Evolutionary conservation across 2,329 filamentous ascomycete genomes (phyloP).

Genomic region (Acrocalymma vagum): DNA sequence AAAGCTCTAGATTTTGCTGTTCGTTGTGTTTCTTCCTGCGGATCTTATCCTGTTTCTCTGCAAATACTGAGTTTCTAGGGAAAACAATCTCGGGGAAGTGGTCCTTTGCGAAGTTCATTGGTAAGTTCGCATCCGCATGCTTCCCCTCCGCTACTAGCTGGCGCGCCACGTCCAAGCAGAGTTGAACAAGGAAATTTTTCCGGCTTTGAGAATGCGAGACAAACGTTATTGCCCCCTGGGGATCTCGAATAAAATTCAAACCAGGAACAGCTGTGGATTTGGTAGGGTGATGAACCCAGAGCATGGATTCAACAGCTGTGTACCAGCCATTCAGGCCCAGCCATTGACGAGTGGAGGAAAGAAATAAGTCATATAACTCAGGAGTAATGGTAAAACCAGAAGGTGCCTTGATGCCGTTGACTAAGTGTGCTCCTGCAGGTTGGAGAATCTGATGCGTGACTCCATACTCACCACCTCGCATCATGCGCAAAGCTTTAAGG

Average conservation of each 20-base stretch:
- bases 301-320: conserved; percentile 31
- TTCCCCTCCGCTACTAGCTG: conserved; percentile 37
- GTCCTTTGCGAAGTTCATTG: conserved; percentile 38
- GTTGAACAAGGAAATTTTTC: conserved; percentile 34
- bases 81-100: conserved; percentile 43
- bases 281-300: conserved; percentile 41
- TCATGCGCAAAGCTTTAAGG: conserved; percentile 28
- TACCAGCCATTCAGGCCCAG: conserved; percentile 27
- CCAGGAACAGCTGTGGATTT: conserved; percentile 24
- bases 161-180: conserved; percentile 40
- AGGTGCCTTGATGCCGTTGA: conserved; percentile 31
- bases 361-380: conserved; percentile 35
- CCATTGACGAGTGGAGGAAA: conserved; percentile 30
- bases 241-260: conserved; percentile 33
- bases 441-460: conserved; percentile 17
- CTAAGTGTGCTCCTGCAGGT: conserved; percentile 31
- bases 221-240: conserved; percentile 22
- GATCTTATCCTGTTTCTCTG: conserved; percentile 3
- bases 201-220: conserved; percentile 16
- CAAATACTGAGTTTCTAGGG: conserved; percentile 13
- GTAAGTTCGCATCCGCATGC: conserved; percentile 35
- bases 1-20: conserved; percentile 31
- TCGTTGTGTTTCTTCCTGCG: conserved; percentile 17
- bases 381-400: conserved; percentile 10
- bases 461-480: conserved; percentile 9